Evolutionary conservation across 2,329 filamentous ascomycete species (phyloP).

Genomic region (Sarocladium kiliense): DNA sequence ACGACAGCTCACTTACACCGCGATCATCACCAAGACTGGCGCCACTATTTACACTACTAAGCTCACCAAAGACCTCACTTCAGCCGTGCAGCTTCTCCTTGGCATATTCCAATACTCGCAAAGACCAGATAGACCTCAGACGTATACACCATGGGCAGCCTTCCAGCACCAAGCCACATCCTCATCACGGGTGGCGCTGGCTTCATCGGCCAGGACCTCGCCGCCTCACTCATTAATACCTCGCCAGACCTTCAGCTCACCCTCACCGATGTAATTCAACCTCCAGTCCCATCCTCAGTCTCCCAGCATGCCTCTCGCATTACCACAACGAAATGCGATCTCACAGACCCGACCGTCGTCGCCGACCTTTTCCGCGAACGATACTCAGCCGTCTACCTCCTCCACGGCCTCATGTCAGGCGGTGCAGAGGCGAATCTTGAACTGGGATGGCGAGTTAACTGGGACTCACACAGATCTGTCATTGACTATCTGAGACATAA

Average conservation of each 20-base stretch:
- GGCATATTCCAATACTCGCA: too few relatives aligned
- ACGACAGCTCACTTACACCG: not conserved
- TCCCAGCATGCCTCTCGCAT: not conserved
- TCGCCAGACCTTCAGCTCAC: slow-evolving; percentile 33
- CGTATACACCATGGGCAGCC: not conserved
- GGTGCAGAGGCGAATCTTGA: slow-evolving; percentile 54
- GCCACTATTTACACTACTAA: too few relatives aligned
- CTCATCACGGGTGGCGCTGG: slow-evolving; percentile 58
- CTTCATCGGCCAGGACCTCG: slow-evolving; percentile 57
- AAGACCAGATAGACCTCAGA: too few relatives aligned
- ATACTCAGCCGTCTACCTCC: slow-evolving; percentile 43
- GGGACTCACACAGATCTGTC: slow-evolving; percentile 47
- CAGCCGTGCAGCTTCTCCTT: too few relatives aligned
- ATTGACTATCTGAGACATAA: slow-evolving; percentile 42
- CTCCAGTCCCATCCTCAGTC: slow-evolving; percentile 34
- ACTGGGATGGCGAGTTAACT: slow-evolving; percentile 49
- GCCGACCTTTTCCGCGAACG: not conserved
- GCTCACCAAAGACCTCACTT: too few relatives aligned
- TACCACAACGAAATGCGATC: slow-evolving; percentile 8
- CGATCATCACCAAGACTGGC: not conserved
- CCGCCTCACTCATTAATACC: slow-evolving; percentile 44
- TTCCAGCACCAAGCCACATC: slow-evolving; percentile 22
- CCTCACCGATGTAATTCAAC: slow-evolving; percentile 50
- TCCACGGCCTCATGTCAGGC: slow-evolving; percentile 60
- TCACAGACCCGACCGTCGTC: not conserved